Evolutionary conservation across 2,329 filamentous ascomycete species (phyloP).

Genomic region (Phaeosphaeriaceae sp.): DNA sequence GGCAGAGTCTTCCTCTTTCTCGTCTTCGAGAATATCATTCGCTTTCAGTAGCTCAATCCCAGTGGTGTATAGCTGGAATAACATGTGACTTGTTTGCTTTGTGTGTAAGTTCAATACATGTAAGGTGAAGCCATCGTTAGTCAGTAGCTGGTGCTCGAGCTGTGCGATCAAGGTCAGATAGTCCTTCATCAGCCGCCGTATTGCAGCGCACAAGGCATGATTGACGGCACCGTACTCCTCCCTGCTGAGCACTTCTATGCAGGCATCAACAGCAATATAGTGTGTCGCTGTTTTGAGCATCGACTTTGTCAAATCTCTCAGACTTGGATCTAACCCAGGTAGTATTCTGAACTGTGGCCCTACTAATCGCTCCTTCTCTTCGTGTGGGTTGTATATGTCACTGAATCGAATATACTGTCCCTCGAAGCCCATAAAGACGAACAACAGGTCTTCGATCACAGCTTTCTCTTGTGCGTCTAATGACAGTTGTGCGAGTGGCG

Average conservation of each 20-base stretch:
- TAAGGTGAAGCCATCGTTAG: constrained; percentile 85
- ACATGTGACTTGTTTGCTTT: constrained; percentile 86
- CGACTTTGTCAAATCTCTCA: constrained; percentile 83
- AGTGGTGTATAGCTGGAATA: constrained; percentile 86
- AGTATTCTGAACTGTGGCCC: constrained; percentile 83
- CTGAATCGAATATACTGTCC: constrained; percentile 94
- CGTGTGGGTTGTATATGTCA: constrained; percentile 79
- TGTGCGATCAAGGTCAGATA: constrained; percentile 93
- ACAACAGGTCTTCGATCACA: constrained; percentile 88
- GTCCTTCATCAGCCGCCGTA: constrained; percentile 89
- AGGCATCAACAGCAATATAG: constrained; percentile 88
- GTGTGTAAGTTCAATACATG: constrained; percentile 93
- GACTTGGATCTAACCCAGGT: constrained; percentile 84
- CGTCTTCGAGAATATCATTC: constrained; percentile 85
- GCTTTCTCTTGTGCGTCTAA: constrained; percentile 84
- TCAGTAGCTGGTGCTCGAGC: constrained; percentile 89
- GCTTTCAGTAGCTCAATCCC: constrained; percentile 79
- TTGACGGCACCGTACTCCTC: constrained; percentile 95
- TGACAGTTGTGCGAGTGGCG: constrained; percentile 71
- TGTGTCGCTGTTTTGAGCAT: constrained; percentile 96
- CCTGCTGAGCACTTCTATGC: constrained; percentile 91
- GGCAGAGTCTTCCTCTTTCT: constrained; percentile 67
- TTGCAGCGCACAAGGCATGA: constrained; percentile 93
- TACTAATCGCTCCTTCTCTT: constrained; percentile 84
- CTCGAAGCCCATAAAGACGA: constrained; percentile 97